phyloP scores from a whole-genome alignment of 164 flowering plant genomes.

The Magnolia sinica region DNA sequence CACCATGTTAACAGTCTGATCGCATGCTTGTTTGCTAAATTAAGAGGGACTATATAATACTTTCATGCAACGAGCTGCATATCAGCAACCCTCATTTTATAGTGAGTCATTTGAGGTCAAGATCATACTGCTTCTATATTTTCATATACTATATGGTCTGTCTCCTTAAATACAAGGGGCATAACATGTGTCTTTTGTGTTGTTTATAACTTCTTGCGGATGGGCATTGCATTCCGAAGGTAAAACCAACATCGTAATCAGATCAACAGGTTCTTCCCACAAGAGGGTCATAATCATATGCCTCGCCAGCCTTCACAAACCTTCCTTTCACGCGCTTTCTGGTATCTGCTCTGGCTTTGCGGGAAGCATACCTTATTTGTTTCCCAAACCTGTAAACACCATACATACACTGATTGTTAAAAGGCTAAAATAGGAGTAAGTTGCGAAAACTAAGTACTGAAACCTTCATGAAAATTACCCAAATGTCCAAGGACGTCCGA shows the following conservation, averaged over 20 bases:
- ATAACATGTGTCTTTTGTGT: not conserved
- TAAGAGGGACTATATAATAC: too few relatives aligned
- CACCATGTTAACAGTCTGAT: too few relatives aligned
- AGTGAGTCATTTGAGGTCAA: not conserved
- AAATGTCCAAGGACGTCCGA: not conserved
- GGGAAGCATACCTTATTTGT: constrained; percentile 58
- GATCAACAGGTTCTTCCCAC: constrained; percentile 11
- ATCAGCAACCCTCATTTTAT: too few relatives aligned
- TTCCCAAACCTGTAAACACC: constrained; percentile 45
- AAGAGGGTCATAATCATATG: constrained; percentile 54
- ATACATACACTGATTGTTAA: not conserved
- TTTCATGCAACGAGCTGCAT: too few relatives aligned
- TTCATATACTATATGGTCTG: not conserved
- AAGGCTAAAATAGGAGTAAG: not conserved
- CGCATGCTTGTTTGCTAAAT: too few relatives aligned
- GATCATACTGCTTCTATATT: not conserved
- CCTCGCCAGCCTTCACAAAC: constrained; percentile 62
- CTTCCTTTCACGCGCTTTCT: constrained; percentile 67
- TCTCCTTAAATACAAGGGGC: not conserved
- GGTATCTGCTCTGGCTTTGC: constrained; percentile 63
- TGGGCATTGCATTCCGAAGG: not conserved
- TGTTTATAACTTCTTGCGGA: not conserved
- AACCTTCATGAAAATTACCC: not conserved
- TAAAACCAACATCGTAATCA: not conserved
- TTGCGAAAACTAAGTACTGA: not conserved